Evolutionary conservation across 441 rosid genomes (phyloP).

Genomic region (Cnidoscolus chayamansa): DNA sequence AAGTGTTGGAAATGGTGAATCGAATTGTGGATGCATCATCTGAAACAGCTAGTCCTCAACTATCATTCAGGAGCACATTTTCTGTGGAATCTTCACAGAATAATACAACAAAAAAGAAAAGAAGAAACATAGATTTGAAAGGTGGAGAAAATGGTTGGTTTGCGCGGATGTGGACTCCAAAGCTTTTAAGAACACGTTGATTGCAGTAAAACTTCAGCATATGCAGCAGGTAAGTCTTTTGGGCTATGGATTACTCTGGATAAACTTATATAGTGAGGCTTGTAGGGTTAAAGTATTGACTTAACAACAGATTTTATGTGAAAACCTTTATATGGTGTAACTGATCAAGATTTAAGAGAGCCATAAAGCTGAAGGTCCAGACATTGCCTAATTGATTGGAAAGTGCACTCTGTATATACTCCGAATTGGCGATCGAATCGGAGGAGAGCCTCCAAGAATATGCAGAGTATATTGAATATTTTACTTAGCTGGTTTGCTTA

Average conservation of each 20-base stretch:
- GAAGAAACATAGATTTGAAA: conserved; percentile 37
- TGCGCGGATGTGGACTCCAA: conserved; percentile 24
- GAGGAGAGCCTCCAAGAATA: too few species aligned
- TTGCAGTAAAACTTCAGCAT: conserved; percentile 1
- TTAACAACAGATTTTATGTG: background rate
- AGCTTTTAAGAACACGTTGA: conserved; percentile 38
- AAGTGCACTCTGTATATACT: background rate
- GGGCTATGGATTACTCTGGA: background rate
- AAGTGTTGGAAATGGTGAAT: conserved; percentile 73
- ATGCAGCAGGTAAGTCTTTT: background rate
- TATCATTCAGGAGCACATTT: conserved; percentile 7
- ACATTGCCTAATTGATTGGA: background rate
- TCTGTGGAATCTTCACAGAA: conserved; percentile 22
- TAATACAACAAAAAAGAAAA: conserved; percentile 30
- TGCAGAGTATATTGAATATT: background rate
- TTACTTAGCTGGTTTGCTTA: background rate
- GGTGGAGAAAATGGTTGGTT: conserved; percentile 42
- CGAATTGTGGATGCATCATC: conserved; percentile 45
- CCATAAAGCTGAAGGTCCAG: background rate
- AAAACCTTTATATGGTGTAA: background rate
- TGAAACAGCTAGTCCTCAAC: conserved; percentile 24
- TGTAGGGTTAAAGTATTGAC: background rate
- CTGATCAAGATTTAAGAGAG: background rate
- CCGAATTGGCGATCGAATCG: background rate
- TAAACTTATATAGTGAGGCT: background rate